Evolutionary conservation across 805 yeast genomes (phyloP).

Genomic region (Kodamaea kaohsiungensis): DNA sequence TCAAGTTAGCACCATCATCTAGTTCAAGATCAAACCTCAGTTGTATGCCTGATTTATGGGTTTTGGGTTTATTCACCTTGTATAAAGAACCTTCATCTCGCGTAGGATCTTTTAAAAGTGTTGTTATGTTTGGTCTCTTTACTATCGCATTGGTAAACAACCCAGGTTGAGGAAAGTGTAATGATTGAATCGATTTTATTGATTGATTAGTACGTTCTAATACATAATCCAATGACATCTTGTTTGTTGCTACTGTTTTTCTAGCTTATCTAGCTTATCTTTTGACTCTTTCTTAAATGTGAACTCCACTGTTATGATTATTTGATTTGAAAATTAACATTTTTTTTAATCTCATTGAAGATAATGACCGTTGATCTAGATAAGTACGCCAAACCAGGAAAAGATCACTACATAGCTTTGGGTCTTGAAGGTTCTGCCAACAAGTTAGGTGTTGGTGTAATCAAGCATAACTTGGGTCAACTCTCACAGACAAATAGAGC

Average conservation of each 20-base stretch:
- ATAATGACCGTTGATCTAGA: conserved; percentile 49
- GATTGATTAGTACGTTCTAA: conserved; percentile 38
- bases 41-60: not conserved
- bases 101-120: conserved; percentile 61
- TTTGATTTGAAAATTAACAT: not conserved
- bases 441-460: conserved; percentile 91
- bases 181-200: conserved; percentile 40
- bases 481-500: conserved; percentile 62
- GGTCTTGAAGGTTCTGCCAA: conserved; percentile 98
- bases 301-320: not conserved
- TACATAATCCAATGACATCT: conserved; percentile 18
- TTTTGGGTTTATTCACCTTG: conserved; percentile 29
- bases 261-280: not conserved
- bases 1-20: conserved; percentile 4
- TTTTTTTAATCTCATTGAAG: not conserved
- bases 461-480: conserved; percentile 69
- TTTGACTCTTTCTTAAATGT: not conserved
- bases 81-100: conserved; percentile 52
- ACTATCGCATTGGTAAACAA: conserved; percentile 66
- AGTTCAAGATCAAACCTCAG: not conserved
- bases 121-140: conserved; percentile 51
- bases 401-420: conserved; percentile 64
- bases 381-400: conserved; percentile 39
- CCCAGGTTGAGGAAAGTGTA: conserved; percentile 58
- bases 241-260: not conserved